Conservation (phyloP, 2,329 filamentous ascomycete species). For the Iodosphaeria phyllophila region DNA sequence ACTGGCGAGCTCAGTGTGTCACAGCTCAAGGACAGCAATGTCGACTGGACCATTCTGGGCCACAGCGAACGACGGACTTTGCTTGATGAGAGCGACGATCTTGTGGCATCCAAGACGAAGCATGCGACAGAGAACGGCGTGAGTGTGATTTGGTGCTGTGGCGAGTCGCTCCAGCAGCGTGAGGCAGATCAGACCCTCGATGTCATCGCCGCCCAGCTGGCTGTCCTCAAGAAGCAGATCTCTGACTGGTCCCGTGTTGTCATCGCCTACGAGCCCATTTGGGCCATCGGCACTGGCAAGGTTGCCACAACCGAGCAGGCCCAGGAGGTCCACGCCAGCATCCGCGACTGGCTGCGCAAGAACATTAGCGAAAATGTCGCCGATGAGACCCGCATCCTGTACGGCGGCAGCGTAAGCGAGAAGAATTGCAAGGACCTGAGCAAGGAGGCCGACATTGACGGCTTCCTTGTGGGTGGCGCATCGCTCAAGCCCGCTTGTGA, state of each 20-base stretch:
- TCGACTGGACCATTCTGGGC: constrained; percentile 81
- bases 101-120: constrained; percentile 90
- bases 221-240: constrained; percentile 58
- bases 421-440: constrained; percentile 94
- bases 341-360: constrained; percentile 73
- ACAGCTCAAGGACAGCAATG: constrained; percentile 75
- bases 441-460: constrained; percentile 89
- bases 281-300: constrained; percentile 88
- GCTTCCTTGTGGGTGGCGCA: constrained; percentile 91
- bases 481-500: constrained; percentile 91
- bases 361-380: constrained; percentile 58
- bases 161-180: constrained; percentile 85
- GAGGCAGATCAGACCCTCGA: constrained; percentile 73
- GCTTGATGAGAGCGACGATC: constrained; percentile 67
- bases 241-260: constrained; percentile 83
- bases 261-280: constrained; percentile 97
- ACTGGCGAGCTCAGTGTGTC: constrained; percentile 89
- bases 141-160: constrained; percentile 90
- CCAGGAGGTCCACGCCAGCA: constrained; percentile 83
- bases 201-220: constrained; percentile 70
- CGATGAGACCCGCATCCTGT: constrained; percentile 82
- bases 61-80: constrained; percentile 92
- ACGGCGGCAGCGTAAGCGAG: constrained; percentile 90
- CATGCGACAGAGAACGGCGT: constrained; percentile 73
- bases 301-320: constrained; percentile 78